phyloP scores from a whole-genome alignment of 768 basidiomycete species.

The Lyophyllum atratum region DNA sequence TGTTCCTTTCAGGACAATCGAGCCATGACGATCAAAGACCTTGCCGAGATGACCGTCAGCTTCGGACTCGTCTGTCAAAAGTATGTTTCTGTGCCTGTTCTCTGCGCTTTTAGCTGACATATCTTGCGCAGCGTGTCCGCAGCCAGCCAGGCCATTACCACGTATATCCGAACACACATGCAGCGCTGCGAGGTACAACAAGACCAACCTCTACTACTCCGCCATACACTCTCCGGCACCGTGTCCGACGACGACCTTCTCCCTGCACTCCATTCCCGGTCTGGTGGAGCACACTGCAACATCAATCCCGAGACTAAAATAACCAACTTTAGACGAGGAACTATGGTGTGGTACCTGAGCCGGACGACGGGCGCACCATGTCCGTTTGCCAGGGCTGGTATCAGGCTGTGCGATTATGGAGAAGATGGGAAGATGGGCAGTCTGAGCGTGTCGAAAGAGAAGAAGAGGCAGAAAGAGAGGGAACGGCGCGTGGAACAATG shows the following conservation, averaged over 20 bases:
- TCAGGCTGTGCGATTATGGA: slow-evolving; percentile 67
- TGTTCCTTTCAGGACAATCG: slow-evolving; percentile 62
- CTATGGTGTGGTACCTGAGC: slow-evolving; percentile 81
- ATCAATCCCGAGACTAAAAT: slow-evolving; percentile 42
- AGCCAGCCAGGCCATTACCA: slow-evolving; percentile 80
- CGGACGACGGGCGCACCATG: slow-evolving; percentile 74
- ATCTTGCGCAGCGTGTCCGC: slow-evolving; percentile 59
- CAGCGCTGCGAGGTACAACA: slow-evolving; percentile 70
- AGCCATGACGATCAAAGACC: slow-evolving; percentile 86
- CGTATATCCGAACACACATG: slow-evolving; percentile 77
- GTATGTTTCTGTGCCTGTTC: slow-evolving; percentile 36
- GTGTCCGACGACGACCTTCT: slow-evolving; percentile 72
- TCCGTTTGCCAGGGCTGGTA: slow-evolving; percentile 74
- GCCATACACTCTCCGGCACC: slow-evolving; percentile 73
- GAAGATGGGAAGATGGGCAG: slow-evolving; percentile 46
- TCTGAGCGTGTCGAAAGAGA: slow-evolving; percentile 18
- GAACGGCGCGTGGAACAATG: slow-evolving; percentile 29
- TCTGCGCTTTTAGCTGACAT: not conserved
- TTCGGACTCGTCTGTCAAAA: slow-evolving; percentile 76
- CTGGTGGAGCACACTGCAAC: slow-evolving; percentile 62
- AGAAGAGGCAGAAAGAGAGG: slow-evolving; percentile 27
- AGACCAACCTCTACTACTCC: slow-evolving; percentile 73
- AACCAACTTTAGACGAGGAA: slow-evolving; percentile 79
- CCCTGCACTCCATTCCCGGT: slow-evolving; percentile 67
- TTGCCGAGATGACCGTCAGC: slow-evolving; percentile 67